These are phyloP conservation scores for Akanthomyces dipterigenus DNA, from an alignment of 2,329 filamentous ascomycete species.

Conservation along the genomic window DNA sequence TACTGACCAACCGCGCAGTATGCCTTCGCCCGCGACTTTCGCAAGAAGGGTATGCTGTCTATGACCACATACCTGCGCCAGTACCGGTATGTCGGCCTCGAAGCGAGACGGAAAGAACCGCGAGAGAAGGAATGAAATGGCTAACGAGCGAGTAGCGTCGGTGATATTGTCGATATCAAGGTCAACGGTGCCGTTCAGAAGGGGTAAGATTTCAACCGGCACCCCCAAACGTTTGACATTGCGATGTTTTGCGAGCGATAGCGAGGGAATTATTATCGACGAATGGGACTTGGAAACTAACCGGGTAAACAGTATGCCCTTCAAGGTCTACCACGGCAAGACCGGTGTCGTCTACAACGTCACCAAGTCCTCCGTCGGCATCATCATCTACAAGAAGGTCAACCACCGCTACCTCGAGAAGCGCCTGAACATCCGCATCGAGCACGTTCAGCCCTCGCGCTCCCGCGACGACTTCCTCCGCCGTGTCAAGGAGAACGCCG, in stretches of 20 bases:
- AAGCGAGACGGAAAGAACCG: conserved; percentile 18
- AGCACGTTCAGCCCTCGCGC: conserved; percentile 92
- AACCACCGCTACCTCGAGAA: conserved; percentile 99
- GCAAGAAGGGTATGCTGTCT: conserved; percentile 89
- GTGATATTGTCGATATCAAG: conserved; percentile 98
- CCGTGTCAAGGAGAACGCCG: conserved; percentile 94
- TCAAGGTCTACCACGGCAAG: conserved; percentile 99
- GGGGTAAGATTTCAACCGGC: conserved; percentile 56
- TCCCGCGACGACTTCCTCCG: conserved; percentile 94
- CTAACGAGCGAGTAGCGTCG: conserved; percentile 54
- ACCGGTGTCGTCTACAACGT: conserved; percentile 98
- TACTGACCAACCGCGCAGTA: conserved; percentile 46
- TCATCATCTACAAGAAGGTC: conserved; percentile 99
- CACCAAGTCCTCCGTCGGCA: conserved; percentile 92
- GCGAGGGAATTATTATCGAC: neutral
- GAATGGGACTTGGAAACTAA: conserved; percentile 25
- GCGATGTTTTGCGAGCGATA: neutral
- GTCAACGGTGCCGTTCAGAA: conserved; percentile 98
- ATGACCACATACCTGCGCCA: conserved; percentile 90
- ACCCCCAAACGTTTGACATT: neutral
- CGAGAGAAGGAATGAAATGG: conserved; percentile 31
- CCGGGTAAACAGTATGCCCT: conserved; percentile 68
- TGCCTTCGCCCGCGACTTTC: conserved; percentile 92
- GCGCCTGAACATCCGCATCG: conserved; percentile 97
- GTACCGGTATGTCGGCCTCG: conserved; percentile 59